Evolutionary conservation across 1,139 yeast species (phyloP).

Genomic region (Debaryomyces fabryi): DNA sequence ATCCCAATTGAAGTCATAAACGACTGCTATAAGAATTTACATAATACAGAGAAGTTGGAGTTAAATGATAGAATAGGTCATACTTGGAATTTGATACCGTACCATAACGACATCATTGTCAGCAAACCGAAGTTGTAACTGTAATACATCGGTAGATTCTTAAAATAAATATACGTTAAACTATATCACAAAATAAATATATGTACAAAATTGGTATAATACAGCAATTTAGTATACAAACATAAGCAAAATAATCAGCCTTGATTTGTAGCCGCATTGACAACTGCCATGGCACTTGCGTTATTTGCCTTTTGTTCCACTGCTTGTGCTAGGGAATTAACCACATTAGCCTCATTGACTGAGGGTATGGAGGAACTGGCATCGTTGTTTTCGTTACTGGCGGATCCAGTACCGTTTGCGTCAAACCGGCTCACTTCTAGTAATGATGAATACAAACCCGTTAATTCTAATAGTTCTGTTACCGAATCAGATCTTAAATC

Average conservation of each 20-base stretch:
- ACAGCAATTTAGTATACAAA: not conserved
- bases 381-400: constrained; percentile 10
- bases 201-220: constrained; percentile 1
- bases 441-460: constrained; percentile 47
- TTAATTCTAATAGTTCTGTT: constrained; percentile 49
- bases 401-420: constrained; percentile 9
- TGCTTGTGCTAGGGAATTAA: constrained; percentile 21
- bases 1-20: constrained; percentile 33
- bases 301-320: constrained; percentile 22
- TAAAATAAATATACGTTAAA: not conserved
- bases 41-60: constrained; percentile 4
- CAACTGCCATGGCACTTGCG: constrained; percentile 6
- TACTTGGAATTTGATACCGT: constrained; percentile 29
- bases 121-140: constrained; percentile 17
- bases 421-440: constrained; percentile 48
- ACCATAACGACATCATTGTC: constrained; percentile 25
- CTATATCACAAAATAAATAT: constrained; percentile 1
- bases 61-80: constrained; percentile 22
- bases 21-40: constrained; percentile 18
- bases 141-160: not conserved
- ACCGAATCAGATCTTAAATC: constrained; percentile 54
- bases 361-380: constrained; percentile 15
- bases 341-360: constrained; percentile 22
- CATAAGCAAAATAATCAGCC: constrained; percentile 1
- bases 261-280: constrained; percentile 8